phyloP scores from a whole-genome alignment of 768 basidiomycete genomes.

The Macrolepiota fuliginosa region DNA sequence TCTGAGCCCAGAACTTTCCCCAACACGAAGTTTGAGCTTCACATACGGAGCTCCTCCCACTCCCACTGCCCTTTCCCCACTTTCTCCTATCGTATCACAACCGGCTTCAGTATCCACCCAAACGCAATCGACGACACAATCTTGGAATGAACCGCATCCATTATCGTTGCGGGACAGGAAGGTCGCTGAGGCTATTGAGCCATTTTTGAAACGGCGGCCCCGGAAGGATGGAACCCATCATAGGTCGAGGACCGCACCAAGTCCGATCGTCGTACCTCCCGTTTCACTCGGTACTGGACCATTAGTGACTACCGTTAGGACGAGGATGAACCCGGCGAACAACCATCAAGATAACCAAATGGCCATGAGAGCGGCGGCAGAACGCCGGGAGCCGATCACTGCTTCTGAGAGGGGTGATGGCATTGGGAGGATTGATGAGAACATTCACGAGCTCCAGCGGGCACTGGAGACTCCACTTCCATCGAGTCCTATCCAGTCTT shows the following conservation, averaged over 20 bases:
- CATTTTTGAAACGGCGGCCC: neutral
- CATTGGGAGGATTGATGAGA: neutral
- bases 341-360: neutral
- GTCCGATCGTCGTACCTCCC: neutral
- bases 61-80: conserved; percentile 9
- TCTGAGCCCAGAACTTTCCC: conserved; percentile 17
- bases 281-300: neutral
- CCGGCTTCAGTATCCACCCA: conserved; percentile 12
- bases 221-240: neutral
- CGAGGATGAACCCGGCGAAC: conserved; percentile 1
- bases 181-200: conserved; percentile 2
- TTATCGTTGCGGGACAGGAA: conserved; percentile 8
- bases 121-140: neutral
- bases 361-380: neutral
- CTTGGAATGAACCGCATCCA: conserved; percentile 6
- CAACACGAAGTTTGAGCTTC: conserved; percentile 27
- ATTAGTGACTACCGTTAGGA: conserved; percentile 8
- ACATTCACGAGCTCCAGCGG: neutral
- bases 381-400: neutral
- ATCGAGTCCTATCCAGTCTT: conserved; percentile 4
- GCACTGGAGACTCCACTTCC: conserved; percentile 11
- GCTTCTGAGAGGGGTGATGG: neutral
- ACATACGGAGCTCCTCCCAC: conserved; percentile 21
- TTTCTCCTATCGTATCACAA: conserved; percentile 9
- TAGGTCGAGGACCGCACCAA: conserved; percentile 6